These are phyloP conservation scores for Cercospora sp. DNA, from an alignment of 2,329 filamentous ascomycete genomes.

Conservation along the genomic window DNA sequence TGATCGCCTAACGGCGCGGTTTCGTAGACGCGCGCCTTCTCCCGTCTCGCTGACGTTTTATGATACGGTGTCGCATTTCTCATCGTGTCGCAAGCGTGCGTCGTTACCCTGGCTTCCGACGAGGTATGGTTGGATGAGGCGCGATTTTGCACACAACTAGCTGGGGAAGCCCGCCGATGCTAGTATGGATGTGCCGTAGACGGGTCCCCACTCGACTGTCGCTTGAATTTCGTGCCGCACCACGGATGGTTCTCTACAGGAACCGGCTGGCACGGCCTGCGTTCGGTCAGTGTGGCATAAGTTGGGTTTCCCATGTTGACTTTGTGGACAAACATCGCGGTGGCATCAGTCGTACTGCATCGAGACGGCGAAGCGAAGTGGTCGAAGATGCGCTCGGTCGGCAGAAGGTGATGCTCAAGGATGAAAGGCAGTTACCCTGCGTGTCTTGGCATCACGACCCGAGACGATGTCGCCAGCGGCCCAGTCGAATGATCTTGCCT, in stretches of 20 bases:
- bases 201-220: background rate
- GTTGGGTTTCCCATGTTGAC: background rate
- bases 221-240: background rate
- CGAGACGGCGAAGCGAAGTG: background rate
- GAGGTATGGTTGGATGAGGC: background rate
- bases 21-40: background rate
- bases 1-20: background rate
- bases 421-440: background rate
- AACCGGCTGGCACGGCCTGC: background rate
- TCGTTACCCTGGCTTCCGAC: background rate
- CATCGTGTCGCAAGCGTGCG: background rate
- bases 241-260: background rate
- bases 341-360: background rate
- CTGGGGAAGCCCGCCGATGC: conserved; percentile 2
- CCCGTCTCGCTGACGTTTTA: background rate
- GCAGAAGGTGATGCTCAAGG: background rate
- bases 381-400: background rate
- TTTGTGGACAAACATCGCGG: background rate
- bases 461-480: background rate
- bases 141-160: background rate
- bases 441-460: background rate
- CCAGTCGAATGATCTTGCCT: background rate
- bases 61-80: background rate
- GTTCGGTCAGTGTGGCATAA: background rate
- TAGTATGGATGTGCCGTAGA: conserved; percentile 2